Percentiles rank a stretch among this genome's conserved stretches.
These are phyloP conservation scores for Cytospora leucostoma DNA, from an alignment of 2,329 filamentous ascomycete genomes.

Conservation along the genomic window DNA sequence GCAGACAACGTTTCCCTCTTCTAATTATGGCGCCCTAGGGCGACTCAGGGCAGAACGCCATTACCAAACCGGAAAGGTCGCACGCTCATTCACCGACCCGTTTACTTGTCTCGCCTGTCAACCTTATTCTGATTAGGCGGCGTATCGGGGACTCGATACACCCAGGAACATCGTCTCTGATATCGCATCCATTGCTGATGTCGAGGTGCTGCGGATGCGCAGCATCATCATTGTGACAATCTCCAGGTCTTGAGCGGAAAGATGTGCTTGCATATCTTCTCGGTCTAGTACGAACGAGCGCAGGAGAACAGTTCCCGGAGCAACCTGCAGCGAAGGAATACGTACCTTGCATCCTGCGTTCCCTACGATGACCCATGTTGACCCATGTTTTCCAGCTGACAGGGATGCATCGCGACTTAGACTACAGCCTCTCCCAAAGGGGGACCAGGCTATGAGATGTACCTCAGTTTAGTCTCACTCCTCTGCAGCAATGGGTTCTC, in stretches of 20 bases:
- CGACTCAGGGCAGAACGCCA: slow-evolving; percentile 10
- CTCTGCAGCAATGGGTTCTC: slow-evolving; percentile 26
- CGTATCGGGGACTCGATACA: slow-evolving; percentile 14
- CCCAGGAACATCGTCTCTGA: slow-evolving; percentile 18
- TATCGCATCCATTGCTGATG: slow-evolving; percentile 18
- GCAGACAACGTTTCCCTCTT: slow-evolving; percentile 11
- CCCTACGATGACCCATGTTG: slow-evolving; percentile 16
- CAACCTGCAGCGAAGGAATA: slow-evolving; percentile 23
- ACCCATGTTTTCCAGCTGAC: slow-evolving; percentile 34
- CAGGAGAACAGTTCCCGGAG: slow-evolving; percentile 11
- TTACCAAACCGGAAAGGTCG: slow-evolving; percentile 11
- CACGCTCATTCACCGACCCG: slow-evolving; percentile 10
- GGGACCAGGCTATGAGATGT: slow-evolving; percentile 25
- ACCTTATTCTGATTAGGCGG: slow-evolving; percentile 15
- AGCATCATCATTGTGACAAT: slow-evolving; percentile 8
- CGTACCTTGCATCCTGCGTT: slow-evolving; percentile 32
- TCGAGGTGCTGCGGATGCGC: slow-evolving; percentile 18
- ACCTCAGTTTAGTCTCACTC: slow-evolving; percentile 23
- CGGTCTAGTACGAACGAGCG: slow-evolving; percentile 1
- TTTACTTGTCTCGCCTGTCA: slow-evolving; percentile 16
- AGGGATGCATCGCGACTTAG: slow-evolving; percentile 30
- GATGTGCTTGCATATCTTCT: slow-evolving; percentile 7
- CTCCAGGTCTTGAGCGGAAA: slow-evolving; percentile 6
- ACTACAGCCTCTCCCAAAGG: slow-evolving; percentile 32
- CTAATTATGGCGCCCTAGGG: slow-evolving; percentile 14